Conservation (phyloP, 257 asterid species). For the Solanum stenotomum region DNA sequence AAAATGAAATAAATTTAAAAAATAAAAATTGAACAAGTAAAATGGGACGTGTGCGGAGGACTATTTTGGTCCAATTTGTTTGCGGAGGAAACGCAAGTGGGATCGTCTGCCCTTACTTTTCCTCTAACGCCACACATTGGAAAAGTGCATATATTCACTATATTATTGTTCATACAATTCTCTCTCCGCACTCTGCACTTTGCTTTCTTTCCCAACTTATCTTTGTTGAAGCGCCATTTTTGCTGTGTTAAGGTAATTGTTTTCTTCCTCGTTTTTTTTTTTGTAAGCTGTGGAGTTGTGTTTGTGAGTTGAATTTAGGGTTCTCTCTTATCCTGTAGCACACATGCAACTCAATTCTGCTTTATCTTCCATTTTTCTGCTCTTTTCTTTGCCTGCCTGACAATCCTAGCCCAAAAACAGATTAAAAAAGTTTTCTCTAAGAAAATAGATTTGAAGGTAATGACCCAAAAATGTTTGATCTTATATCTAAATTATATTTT, state of each 20-base stretch:
- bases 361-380: background rate
- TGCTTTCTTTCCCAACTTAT: background rate
- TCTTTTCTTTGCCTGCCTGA: background rate
- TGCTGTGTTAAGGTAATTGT: background rate
- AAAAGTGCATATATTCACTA: background rate
- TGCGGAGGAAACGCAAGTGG: background rate
- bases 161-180: background rate
- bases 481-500: background rate
- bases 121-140: background rate
- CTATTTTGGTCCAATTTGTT: background rate
- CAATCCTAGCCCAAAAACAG: background rate
- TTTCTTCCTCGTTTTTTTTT: background rate
- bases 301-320: background rate
- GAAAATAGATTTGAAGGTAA: background rate
- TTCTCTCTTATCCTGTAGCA: background rate
- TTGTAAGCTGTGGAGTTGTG: background rate
- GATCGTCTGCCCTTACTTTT: background rate
- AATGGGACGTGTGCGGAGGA: no score
- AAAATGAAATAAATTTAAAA: no score
- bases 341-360: background rate
- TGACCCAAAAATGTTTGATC: background rate
- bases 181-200: background rate
- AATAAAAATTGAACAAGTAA: no score
- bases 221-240: background rate
- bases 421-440: background rate